A percentile compares a stretch with the other conserved stretches of the same genome.
These are phyloP conservation scores for Beauveria caledonica DNA, from an alignment of 2,329 filamentous ascomycete genomes.

Conservation along the genomic window DNA sequence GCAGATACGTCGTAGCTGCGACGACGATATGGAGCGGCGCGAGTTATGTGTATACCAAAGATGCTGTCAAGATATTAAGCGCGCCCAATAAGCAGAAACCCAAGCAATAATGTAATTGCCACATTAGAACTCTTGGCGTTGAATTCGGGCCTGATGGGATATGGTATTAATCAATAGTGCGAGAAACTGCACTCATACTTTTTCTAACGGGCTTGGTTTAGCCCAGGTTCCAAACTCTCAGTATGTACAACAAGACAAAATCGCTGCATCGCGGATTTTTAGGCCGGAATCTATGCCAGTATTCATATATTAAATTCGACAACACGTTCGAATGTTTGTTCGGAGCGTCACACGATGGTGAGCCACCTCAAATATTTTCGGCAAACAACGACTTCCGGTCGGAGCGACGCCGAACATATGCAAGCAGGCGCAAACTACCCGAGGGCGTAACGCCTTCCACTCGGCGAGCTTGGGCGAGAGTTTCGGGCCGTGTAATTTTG, in stretches of 20 bases:
- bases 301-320: neutral
- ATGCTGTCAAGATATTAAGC: slow-evolving; percentile 78
- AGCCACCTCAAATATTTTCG: neutral
- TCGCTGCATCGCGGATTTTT: neutral
- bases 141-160: too few relatives aligned
- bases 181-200: too few relatives aligned
- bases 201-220: too few relatives aligned
- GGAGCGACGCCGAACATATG: slow-evolving; percentile 41
- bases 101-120: neutral
- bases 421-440: slow-evolving; percentile 52
- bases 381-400: neutral
- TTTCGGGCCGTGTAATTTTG: slow-evolving; percentile 66
- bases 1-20: slow-evolving; percentile 71
- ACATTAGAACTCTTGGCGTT: too few relatives aligned
- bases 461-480: slow-evolving; percentile 76
- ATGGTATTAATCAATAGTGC: too few relatives aligned
- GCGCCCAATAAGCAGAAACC: slow-evolving; percentile 18
- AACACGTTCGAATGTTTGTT: neutral
- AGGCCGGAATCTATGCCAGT: neutral
- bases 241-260: neutral
- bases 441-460: slow-evolving; percentile 70
- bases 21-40: slow-evolving; percentile 92
- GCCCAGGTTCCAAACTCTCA: neutral
- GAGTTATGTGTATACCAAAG: slow-evolving; percentile 84
- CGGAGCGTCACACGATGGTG: neutral